phyloP scores from a whole-genome alignment of 441 rosid genomes.

The Populus hybrid region DNA sequence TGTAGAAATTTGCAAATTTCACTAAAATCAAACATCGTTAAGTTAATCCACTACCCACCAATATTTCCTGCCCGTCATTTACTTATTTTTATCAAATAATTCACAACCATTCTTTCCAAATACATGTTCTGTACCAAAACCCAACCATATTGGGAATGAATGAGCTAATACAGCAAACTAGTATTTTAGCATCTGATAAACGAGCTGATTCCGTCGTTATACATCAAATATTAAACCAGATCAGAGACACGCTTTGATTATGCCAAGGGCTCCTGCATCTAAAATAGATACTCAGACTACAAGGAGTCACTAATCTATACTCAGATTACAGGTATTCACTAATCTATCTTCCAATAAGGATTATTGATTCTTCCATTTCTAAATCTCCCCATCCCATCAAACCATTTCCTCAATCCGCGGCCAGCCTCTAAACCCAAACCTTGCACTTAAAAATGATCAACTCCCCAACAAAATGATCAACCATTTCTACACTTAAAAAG shows the following conservation, averaged over 20 bases:
- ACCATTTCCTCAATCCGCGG: background rate
- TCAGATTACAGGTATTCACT: background rate
- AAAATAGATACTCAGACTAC: background rate
- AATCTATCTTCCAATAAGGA: background rate
- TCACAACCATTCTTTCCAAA: background rate
- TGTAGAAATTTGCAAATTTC: background rate
- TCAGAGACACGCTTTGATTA: background rate
- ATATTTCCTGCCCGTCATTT: background rate
- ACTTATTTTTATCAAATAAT: background rate
- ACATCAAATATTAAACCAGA: background rate
- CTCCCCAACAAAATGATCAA: background rate
- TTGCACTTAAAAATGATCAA: background rate
- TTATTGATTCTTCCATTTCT: background rate
- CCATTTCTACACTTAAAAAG: background rate
- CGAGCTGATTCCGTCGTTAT: background rate
- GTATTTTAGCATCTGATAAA: background rate
- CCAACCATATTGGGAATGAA: background rate
- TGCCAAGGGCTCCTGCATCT: background rate
- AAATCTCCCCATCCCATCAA: background rate
- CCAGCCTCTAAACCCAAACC: background rate
- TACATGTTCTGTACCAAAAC: background rate
- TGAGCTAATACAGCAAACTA: background rate
- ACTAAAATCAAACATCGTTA: background rate
- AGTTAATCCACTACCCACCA: background rate
- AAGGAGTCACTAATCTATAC: background rate